Conservation (phyloP, 148 eudicot species). For the Rhododendron molle region DNA sequence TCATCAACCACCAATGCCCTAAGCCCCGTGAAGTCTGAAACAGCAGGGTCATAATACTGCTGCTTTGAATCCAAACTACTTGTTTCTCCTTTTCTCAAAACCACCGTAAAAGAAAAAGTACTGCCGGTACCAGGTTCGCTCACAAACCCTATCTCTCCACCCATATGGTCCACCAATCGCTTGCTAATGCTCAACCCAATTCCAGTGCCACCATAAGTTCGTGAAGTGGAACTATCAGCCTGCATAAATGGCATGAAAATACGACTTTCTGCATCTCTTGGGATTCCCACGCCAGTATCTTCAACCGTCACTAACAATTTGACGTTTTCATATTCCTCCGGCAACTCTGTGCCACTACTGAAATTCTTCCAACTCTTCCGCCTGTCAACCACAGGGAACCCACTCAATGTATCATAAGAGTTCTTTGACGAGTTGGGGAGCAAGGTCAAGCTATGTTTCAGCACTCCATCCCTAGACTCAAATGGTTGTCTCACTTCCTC, state of each 20-base stretch:
- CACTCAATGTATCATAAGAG: conserved; percentile 55
- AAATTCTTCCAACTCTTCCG: conserved; percentile 65
- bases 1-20: conserved; percentile 65
- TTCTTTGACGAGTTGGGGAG: conserved; percentile 20
- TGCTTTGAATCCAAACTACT: conserved; percentile 29
- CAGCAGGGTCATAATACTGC: conserved; percentile 35
- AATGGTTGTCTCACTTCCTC: conserved; percentile 54
- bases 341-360: conserved; percentile 16
- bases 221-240: conserved; percentile 91
- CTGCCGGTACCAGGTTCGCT: conserved; percentile 64
- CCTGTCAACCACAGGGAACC: conserved; percentile 65
- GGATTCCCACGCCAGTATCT: conserved; percentile 92
- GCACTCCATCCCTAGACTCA: conserved; percentile 49
- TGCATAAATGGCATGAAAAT: conserved; percentile 95
- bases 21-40: conserved; percentile 58
- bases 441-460: conserved; percentile 34
- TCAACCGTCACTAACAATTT: conserved; percentile 69
- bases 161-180: conserved; percentile 82
- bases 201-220: conserved; percentile 96
- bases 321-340: conserved; percentile 31
- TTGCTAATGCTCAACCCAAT: conserved; percentile 94
- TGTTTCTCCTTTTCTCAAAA: conserved; percentile 40
- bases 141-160: conserved; percentile 84
- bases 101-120: conserved; percentile 77
- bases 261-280: conserved; percentile 56